Conservation (phyloP, 495 filamentous ascomycete species). For the Penicillium paradoxum region DNA sequence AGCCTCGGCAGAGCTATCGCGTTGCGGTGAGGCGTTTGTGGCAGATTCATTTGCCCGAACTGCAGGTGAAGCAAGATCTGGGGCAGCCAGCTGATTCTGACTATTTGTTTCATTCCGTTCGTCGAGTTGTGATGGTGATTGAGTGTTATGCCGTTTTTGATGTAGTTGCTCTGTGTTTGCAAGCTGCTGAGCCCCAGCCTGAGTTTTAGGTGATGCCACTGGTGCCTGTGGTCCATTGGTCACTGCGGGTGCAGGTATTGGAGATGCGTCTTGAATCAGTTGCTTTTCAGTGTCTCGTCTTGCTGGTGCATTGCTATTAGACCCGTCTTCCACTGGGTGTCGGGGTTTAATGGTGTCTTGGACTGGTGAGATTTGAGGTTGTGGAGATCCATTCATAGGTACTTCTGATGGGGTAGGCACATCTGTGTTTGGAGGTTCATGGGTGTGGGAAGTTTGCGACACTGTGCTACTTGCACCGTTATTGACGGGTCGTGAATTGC, state of each 20-base stretch:
- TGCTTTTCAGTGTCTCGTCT: neutral
- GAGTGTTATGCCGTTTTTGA: constrained; percentile 15
- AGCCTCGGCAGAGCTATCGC: neutral
- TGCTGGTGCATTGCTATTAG: neutral
- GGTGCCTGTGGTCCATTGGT: neutral
- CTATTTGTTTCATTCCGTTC: neutral
- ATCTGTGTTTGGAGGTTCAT: neutral
- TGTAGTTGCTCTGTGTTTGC: neutral
- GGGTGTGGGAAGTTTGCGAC: neutral
- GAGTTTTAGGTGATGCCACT: constrained; percentile 1
- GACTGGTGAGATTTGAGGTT: neutral
- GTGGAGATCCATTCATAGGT: neutral
- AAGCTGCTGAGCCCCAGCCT: neutral
- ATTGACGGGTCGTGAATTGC: neutral
- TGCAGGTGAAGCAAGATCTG: neutral
- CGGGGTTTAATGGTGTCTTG: neutral
- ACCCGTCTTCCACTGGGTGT: neutral
- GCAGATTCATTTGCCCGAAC: neutral
- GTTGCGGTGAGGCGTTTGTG: neutral
- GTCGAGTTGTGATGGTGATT: constrained; percentile 9
- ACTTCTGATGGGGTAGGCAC: neutral
- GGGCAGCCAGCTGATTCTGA: neutral
- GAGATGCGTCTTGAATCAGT: neutral
- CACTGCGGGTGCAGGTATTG: neutral
- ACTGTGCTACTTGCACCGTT: constrained; percentile 8